phyloP scores from a whole-genome alignment of 2,329 filamentous ascomycete species.

The Sarocladiaceae sp. region DNA sequence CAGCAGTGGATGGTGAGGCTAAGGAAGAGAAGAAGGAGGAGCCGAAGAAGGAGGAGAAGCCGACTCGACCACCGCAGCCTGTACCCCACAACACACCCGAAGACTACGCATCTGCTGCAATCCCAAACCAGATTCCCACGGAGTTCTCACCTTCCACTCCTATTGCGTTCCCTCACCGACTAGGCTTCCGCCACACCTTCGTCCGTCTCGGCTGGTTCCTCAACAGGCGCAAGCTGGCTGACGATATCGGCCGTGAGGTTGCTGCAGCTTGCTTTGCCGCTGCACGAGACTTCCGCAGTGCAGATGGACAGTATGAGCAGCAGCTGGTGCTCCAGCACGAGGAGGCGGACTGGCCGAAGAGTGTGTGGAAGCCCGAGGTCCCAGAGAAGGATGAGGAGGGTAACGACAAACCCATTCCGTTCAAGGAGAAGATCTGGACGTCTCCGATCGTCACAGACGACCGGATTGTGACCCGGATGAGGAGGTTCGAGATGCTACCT shows the following conservation, averaged over 20 bases:
- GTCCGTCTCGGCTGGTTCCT: conserved; percentile 83
- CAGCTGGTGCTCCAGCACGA: conserved; percentile 59
- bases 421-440: conserved; percentile 68
- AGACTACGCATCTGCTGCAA: conserved; percentile 61
- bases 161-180: conserved; percentile 78
- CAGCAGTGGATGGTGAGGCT: conserved; percentile 14
- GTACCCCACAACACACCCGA: conserved; percentile 66
- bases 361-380: conserved; percentile 53
- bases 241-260: conserved; percentile 79
- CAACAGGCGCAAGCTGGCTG: conserved; percentile 76
- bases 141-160: conserved; percentile 67
- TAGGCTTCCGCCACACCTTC: conserved; percentile 88
- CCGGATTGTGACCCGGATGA: conserved; percentile 73
- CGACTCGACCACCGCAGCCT: conserved; percentile 55
- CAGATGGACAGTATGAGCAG: conserved; percentile 30
- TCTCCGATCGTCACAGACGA: conserved; percentile 69
- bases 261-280: conserved; percentile 72
- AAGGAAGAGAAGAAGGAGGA: conserved; percentile 27
- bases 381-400: conserved; percentile 31
- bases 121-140: conserved; percentile 60
- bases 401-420: conserved; percentile 39
- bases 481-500: conserved; percentile 61
- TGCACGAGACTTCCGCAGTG: conserved; percentile 42
- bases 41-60: conserved; percentile 40
- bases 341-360: conserved; percentile 80